A percentile compares a stretch with the other conserved stretches of the same genome.
These are phyloP conservation scores for Tuber microsphaerosporum DNA, from an alignment of 495 filamentous ascomycete species.

Conservation along the genomic window DNA sequence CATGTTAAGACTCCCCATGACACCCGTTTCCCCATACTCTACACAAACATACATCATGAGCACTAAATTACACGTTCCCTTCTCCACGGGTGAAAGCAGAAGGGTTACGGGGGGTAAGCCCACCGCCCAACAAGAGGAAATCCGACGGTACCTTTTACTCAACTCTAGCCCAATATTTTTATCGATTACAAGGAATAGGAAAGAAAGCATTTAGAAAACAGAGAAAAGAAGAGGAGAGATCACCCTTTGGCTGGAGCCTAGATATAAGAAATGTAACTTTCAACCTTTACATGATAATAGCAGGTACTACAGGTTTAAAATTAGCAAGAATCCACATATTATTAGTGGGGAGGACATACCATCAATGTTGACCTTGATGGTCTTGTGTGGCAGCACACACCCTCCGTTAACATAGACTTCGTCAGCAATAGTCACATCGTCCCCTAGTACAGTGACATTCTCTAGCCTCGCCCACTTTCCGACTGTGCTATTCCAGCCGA, in stretches of 20 bases:
- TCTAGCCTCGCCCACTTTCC: constrained; percentile 94
- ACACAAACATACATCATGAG: constrained; percentile 1
- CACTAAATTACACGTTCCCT: constrained; percentile 1
- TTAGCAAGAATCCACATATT: neutral
- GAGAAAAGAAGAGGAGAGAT: neutral
- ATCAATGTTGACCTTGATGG: constrained; percentile 97
- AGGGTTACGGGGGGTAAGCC: neutral
- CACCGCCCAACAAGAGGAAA: too few species aligned
- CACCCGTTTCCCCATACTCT: neutral
- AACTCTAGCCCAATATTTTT: neutral
- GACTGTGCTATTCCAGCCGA: constrained; percentile 96
- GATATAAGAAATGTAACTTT: neutral
- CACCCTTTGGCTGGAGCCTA: neutral
- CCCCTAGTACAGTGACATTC: constrained; percentile 93
- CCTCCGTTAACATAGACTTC: constrained; percentile 99
- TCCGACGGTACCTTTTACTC: neutral
- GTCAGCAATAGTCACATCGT: constrained; percentile 98
- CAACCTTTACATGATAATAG: neutral
- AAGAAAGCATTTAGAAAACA: neutral
- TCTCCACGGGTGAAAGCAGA: neutral
- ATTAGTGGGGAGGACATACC: constrained; percentile 47
- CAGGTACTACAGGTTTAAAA: neutral
- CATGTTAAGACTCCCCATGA: neutral
- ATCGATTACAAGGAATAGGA: neutral
- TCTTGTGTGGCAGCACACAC: constrained; percentile 94